These are phyloP conservation scores for Lignosus rhinocerotis DNA, from an alignment of 1,284 basidiomycete genomes.

Conservation along the genomic window DNA sequence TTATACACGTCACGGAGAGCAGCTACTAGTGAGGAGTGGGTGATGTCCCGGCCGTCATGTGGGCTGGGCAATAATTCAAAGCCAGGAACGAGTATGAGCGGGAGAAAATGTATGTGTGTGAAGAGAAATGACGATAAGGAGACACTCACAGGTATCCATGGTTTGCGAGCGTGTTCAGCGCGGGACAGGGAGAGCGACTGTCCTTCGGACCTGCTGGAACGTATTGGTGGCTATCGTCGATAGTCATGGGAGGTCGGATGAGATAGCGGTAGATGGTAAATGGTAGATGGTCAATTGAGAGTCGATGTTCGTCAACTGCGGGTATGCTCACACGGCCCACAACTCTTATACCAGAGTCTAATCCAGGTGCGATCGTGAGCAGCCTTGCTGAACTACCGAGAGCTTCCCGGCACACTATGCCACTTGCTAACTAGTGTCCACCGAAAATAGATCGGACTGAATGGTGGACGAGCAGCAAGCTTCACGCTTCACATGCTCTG, in stretches of 20 bases:
- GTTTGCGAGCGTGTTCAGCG: slow-evolving; percentile 42
- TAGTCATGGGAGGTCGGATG: background rate
- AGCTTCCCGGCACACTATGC: background rate
- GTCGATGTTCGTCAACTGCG: no score
- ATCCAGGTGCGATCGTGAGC: no score
- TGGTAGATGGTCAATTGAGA: no score
- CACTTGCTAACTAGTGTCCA: background rate
- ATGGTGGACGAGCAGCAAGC: background rate
- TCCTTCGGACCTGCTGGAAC: slow-evolving; percentile 19
- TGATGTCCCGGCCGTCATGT: slow-evolving; percentile 50
- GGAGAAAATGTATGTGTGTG: background rate
- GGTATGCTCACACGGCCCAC: no score
- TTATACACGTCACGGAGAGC: slow-evolving; percentile 54
- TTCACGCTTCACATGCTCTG: background rate
- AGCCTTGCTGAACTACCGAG: background rate
- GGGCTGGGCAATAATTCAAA: slow-evolving; percentile 34
- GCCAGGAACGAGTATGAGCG: background rate
- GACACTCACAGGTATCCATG: slow-evolving; percentile 38
- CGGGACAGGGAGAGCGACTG: slow-evolving; percentile 41
- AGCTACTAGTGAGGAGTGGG: slow-evolving; percentile 40
- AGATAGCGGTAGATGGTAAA: background rate
- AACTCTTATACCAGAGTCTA: no score
- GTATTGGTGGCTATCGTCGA: slow-evolving; percentile 1
- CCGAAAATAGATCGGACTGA: no score
- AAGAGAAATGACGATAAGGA: background rate